Percentiles rank a stretch among this genome's conserved stretches.
These are phyloP conservation scores for Globisporangium heterothallicum DNA, from an alignment of 352 stramenopile genomes.

Conservation along the genomic window DNA sequence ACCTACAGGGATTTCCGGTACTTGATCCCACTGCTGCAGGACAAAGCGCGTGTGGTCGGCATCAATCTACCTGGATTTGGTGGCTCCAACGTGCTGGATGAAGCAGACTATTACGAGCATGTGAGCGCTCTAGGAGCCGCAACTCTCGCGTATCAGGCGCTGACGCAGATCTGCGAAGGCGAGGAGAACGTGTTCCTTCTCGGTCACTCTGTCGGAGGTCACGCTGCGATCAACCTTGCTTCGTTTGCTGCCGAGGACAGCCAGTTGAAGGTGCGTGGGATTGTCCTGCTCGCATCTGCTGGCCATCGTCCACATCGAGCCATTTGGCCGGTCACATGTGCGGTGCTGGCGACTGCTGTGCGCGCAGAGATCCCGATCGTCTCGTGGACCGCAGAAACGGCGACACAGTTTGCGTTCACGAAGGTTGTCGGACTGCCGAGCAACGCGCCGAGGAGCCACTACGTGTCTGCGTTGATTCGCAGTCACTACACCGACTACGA, in stretches of 20 bases:
- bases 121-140: not conserved
- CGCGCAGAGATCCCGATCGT: not conserved
- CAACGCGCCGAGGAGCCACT: not conserved
- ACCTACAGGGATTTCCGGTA: constrained; percentile 64
- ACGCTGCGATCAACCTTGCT: constrained; percentile 41
- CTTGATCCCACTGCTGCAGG: constrained; percentile 44
- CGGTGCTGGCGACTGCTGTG: not conserved
- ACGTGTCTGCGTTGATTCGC: not conserved
- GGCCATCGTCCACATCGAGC: not conserved
- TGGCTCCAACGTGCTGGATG: constrained; percentile 31
- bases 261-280: not conserved
- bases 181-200: constrained; percentile 12
- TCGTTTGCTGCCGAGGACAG: constrained; percentile 25
- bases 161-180: constrained; percentile 26
- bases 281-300: not conserved
- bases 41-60: constrained; percentile 35
- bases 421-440: not conserved
- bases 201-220: constrained; percentile 10
- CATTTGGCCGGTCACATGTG: not conserved
- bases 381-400: not conserved
- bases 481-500: not conserved
- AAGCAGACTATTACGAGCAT: constrained; percentile 37
- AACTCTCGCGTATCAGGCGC: constrained; percentile 12
- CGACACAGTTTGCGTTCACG: not conserved
- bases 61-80: constrained; percentile 66